phyloP scores from a whole-genome alignment of 495 filamentous ascomycete genomes.

The Elasticomyces elasticus region DNA sequence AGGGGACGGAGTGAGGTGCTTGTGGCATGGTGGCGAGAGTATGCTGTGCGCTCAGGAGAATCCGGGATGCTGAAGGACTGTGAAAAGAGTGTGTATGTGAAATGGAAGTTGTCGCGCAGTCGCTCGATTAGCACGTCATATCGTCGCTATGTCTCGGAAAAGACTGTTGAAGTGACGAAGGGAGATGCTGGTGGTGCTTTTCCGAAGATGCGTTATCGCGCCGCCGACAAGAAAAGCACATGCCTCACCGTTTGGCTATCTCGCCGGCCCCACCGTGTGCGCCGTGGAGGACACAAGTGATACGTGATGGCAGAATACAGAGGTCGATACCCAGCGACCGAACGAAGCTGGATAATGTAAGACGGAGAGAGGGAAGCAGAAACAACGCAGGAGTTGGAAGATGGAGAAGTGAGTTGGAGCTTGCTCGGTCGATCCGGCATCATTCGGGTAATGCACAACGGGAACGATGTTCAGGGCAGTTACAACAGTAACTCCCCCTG shows the following conservation, averaged over 20 bases:
- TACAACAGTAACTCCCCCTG: too few species aligned
- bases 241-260: background rate
- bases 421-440: too few species aligned
- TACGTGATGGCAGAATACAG: too few species aligned
- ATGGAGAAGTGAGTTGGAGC: too few species aligned
- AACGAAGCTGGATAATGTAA: too few species aligned
- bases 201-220: background rate
- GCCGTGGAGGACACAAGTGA: background rate
- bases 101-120: background rate
- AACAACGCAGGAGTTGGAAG: too few species aligned
- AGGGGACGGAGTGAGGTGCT: slow-evolving; percentile 3
- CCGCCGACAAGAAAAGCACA: background rate
- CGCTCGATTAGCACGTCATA: background rate
- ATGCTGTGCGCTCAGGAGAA: background rate
- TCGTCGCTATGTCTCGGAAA: background rate
- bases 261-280: background rate
- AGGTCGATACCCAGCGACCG: too few species aligned
- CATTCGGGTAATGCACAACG: too few species aligned
- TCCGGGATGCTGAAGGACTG: background rate
- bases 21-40: slow-evolving; percentile 8
- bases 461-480: too few species aligned
- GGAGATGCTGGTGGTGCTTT: background rate
- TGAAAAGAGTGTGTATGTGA: background rate
- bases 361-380: too few species aligned
- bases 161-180: background rate